These are phyloP conservation scores for Acacia pycnantha DNA, from an alignment of 331 rosid genomes.

Conservation along the genomic window DNA sequence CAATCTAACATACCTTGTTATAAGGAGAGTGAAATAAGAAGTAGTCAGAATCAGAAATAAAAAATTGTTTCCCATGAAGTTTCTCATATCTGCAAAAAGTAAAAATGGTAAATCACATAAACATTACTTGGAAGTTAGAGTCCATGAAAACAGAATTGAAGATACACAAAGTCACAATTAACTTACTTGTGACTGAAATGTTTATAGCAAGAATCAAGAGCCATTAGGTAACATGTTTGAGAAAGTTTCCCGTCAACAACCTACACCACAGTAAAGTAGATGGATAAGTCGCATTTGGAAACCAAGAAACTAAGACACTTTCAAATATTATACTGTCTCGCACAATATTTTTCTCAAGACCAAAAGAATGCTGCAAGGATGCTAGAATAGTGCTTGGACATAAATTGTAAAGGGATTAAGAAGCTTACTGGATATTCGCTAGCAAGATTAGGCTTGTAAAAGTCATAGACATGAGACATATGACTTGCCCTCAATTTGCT, in stretches of 20 bases:
- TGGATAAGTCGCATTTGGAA: conserved; percentile 27
- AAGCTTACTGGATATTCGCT: conserved; percentile 96
- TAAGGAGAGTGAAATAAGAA: conserved; percentile 96
- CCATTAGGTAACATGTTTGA: conserved; percentile 95
- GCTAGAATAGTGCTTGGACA: not conserved
- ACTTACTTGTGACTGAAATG: conserved; percentile 74
- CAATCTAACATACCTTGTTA: conserved; percentile 71
- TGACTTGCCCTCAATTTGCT: conserved; percentile 94
- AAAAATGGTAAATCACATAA: conserved; percentile 30
- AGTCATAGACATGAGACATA: conserved; percentile 94
- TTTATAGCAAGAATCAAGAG: conserved; percentile 92
- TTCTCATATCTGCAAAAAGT: conserved; percentile 77
- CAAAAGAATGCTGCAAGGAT: conserved; percentile 10
- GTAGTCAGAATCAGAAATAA: conserved; percentile 76
- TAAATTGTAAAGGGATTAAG: conserved; percentile 14
- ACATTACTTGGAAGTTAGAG: not conserved
- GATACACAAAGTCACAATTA: not conserved
- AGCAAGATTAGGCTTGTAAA: conserved; percentile 97
- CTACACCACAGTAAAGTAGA: conserved; percentile 42
- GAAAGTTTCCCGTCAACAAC: conserved; percentile 99
- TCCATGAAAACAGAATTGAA: not conserved
- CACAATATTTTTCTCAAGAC: not conserved
- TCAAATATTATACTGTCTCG: not conserved
- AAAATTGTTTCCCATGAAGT: conserved; percentile 69
- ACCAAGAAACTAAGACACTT: conserved; percentile 7